Conservation (phyloP, 495 filamentous ascomycete genomes). For the Daldinia concentrica region DNA sequence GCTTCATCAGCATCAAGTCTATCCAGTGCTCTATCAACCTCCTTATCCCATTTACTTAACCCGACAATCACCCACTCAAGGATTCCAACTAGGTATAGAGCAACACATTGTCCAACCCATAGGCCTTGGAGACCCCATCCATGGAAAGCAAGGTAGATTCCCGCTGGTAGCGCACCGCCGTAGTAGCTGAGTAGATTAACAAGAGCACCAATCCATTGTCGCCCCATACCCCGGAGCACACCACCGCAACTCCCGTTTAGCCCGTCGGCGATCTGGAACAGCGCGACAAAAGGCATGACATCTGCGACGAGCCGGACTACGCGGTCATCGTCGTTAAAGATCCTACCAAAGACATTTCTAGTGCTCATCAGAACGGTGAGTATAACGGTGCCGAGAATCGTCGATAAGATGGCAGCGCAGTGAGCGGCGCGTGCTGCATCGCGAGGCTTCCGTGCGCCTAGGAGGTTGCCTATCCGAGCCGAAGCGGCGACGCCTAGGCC, state of each 20-base stretch:
- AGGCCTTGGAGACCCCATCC: conserved; percentile 87
- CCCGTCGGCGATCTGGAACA: conserved; percentile 96
- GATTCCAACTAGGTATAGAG: conserved; percentile 81
- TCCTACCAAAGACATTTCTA: conserved; percentile 78
- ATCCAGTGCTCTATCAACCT: conserved; percentile 79
- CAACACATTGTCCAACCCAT: conserved; percentile 92
- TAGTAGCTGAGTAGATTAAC: conserved; percentile 94
- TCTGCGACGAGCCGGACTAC: conserved; percentile 82
- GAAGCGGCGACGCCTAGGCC: conserved; percentile 87
- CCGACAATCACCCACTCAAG: conserved; percentile 85
- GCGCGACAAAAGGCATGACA: conserved; percentile 86
- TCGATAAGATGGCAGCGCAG: conserved; percentile 77
- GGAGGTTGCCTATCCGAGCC: conserved; percentile 81
- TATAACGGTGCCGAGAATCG: conserved; percentile 72
- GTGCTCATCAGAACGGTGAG: conserved; percentile 77
- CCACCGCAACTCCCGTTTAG: conserved; percentile 88
- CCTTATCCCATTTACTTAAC: conserved; percentile 77
- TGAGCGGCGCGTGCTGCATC: conserved; percentile 81
- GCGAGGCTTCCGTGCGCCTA: conserved; percentile 73
- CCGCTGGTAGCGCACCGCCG: conserved; percentile 80
- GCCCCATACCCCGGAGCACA: conserved; percentile 82
- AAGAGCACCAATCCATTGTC: conserved; percentile 87
- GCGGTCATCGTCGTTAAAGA: conserved; percentile 82
- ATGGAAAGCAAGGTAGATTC: conserved; percentile 87
- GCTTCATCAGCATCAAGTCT: conserved; percentile 71